Percentiles rank a stretch among this genome's conserved stretches.
These are phyloP conservation scores for Lophiostoma macrostomum DNA, from an alignment of 495 filamentous ascomycete species.

Conservation along the genomic window DNA sequence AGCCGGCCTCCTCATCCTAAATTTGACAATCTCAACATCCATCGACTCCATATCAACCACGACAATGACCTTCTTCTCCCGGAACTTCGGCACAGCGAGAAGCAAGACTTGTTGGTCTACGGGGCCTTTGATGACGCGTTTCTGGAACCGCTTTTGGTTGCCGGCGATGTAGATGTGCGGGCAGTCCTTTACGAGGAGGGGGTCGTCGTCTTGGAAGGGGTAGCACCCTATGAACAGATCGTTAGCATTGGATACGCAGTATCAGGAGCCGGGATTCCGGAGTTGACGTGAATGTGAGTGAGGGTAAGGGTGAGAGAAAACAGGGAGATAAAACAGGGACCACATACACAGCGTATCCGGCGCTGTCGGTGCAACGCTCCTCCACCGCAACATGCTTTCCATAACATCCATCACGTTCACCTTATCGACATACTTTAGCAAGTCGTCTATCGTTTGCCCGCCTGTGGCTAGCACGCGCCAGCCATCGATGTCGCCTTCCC, in stretches of 20 bases:
- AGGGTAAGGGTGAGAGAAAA: too few species aligned
- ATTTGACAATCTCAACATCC: conserved; percentile 66
- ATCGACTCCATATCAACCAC: conserved; percentile 83
- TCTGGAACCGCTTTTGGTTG: conserved; percentile 81
- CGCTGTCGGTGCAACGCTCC: conserved; percentile 87
- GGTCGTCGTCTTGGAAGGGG: conserved; percentile 88
- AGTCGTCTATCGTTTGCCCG: conserved; percentile 90
- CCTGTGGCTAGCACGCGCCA: conserved; percentile 79
- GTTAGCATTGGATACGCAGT: too few species aligned
- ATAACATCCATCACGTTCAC: conserved; percentile 78
- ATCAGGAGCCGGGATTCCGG: too few species aligned
- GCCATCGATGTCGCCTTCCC: conserved; percentile 83
- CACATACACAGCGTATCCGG: conserved; percentile 91
- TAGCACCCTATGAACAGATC: conserved; percentile 73
- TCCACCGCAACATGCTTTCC: conserved; percentile 89
- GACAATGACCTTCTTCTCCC: conserved; percentile 75
- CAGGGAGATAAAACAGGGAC: background rate
- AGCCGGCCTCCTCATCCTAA: conserved; percentile 44
- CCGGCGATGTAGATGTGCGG: conserved; percentile 91
- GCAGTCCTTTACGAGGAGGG: conserved; percentile 76
- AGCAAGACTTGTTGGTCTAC: conserved; percentile 68
- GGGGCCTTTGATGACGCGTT: conserved; percentile 62
- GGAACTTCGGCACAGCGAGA: conserved; percentile 76
- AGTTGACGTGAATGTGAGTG: too few species aligned
- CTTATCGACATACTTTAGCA: conserved; percentile 80